phyloP scores from a whole-genome alignment of 2,329 filamentous ascomycete species.

The Cryphonectria nitschkei region DNA sequence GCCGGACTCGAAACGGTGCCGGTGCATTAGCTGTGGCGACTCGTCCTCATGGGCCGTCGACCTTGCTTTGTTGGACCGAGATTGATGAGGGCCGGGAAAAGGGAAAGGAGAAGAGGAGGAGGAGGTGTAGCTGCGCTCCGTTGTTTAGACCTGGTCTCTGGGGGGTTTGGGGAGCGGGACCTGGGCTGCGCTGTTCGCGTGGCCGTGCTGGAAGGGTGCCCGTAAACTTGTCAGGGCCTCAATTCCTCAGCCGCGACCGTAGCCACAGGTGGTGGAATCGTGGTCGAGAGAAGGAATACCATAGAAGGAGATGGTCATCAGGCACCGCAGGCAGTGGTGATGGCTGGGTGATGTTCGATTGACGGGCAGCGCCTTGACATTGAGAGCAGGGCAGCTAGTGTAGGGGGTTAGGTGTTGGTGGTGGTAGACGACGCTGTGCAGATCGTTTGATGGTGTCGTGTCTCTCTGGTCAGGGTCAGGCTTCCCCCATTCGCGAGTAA shows the following conservation, averaged over 20 bases:
- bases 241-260: constrained; percentile 19
- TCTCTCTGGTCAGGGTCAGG: constrained; percentile 15
- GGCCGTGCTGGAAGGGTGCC: constrained; percentile 24
- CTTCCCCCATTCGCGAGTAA: constrained; percentile 11
- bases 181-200: background rate
- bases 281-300: constrained; percentile 24
- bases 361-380: constrained; percentile 15
- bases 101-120: constrained; percentile 12
- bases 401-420: constrained; percentile 21
- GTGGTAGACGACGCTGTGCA: constrained; percentile 21
- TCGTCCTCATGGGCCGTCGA: constrained; percentile 17
- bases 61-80: background rate
- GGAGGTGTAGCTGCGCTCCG: constrained; percentile 25
- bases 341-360: constrained; percentile 20
- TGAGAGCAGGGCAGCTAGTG: constrained; percentile 28
- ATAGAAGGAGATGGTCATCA: constrained; percentile 28
- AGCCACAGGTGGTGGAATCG: constrained; percentile 28
- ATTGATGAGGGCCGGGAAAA: constrained; percentile 11
- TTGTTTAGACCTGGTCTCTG: background rate
- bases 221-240: constrained; percentile 17
- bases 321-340: constrained; percentile 19
- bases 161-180: constrained; percentile 5
- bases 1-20: constrained; percentile 24
- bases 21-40: constrained; percentile 21
- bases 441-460: constrained; percentile 13